Conservation (phyloP, 2,329 filamentous ascomycete genomes). For the Paraphoma sp. region DNA sequence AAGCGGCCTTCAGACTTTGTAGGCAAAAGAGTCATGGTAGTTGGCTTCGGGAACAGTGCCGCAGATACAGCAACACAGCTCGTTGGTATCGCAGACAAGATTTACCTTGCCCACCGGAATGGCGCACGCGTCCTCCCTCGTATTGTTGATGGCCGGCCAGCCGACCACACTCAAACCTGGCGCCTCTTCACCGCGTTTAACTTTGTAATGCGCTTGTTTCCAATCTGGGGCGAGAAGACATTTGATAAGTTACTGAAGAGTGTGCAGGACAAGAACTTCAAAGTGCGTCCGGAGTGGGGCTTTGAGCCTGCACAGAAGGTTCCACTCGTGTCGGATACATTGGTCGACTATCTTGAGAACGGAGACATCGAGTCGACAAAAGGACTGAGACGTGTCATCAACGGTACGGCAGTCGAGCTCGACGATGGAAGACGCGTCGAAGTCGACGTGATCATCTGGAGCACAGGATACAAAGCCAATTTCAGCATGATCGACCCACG, state of each 20-base stretch:
- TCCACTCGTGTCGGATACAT: constrained; percentile 26
- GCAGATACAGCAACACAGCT: constrained; percentile 33
- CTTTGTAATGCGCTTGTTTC: constrained; percentile 19
- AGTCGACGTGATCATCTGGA: constrained; percentile 46
- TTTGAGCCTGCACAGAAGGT: constrained; percentile 25
- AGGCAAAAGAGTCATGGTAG: constrained; percentile 28
- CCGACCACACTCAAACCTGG: constrained; percentile 21
- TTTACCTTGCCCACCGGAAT: constrained; percentile 33
- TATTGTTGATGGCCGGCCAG: constrained; percentile 15
- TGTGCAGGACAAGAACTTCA: constrained; percentile 29
- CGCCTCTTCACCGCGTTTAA: constrained; percentile 19
- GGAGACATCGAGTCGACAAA: constrained; percentile 24
- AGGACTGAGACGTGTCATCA: constrained; percentile 19
- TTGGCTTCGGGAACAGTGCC: constrained; percentile 34
- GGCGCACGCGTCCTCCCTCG: constrained; percentile 27
- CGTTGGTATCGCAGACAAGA: constrained; percentile 21
- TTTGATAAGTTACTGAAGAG: constrained; percentile 27
- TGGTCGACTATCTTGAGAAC: constrained; percentile 20
- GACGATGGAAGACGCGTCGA: constrained; percentile 35
- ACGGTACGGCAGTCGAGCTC: constrained; percentile 29
- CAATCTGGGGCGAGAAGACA: constrained; percentile 15
- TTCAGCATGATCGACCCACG: constrained; percentile 33
- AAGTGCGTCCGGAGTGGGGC: constrained; percentile 28
- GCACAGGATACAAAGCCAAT: constrained; percentile 44
- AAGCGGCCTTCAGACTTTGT: constrained; percentile 18